Evolutionary conservation across 176 grass and related monocot species (phyloP).

Genomic region (Melocanna baccifera): DNA sequence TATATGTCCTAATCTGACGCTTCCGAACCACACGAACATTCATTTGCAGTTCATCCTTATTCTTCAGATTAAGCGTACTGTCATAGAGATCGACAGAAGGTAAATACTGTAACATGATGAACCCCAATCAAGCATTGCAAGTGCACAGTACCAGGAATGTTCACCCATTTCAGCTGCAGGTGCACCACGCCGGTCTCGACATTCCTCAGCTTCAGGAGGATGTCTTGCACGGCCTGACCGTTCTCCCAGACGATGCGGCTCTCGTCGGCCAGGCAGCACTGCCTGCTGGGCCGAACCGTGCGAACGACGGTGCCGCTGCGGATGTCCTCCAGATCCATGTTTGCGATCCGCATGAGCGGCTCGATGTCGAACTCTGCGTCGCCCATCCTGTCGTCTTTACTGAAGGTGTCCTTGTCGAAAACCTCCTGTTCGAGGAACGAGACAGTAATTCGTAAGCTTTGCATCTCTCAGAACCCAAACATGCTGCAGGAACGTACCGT

Average conservation of each 20-base stretch:
- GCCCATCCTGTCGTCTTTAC: slow-evolving; percentile 69
- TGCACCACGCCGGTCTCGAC: slow-evolving; percentile 46
- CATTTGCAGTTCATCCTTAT: background rate
- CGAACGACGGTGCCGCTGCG: slow-evolving; percentile 42
- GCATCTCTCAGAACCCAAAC: background rate
- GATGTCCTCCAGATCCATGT: slow-evolving; percentile 54
- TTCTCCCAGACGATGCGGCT: slow-evolving; percentile 56
- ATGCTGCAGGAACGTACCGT: background rate
- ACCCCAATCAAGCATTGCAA: too few species aligned
- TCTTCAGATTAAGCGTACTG: background rate
- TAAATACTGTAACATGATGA: background rate
- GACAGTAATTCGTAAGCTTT: background rate
- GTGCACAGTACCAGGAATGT: slow-evolving; percentile 5
- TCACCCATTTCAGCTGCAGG: slow-evolving; percentile 57
- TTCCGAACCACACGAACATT: background rate
- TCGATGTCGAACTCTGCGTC: slow-evolving; percentile 68
- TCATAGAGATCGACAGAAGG: background rate
- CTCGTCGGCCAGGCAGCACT: slow-evolving; percentile 64
- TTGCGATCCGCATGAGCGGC: slow-evolving; percentile 40
- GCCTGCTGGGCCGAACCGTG: slow-evolving; percentile 36
- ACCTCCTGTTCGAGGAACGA: slow-evolving; percentile 48
- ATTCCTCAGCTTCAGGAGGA: slow-evolving; percentile 51
- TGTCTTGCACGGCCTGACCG: slow-evolving; percentile 54
- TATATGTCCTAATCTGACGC: background rate
- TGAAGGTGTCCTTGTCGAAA: slow-evolving; percentile 66